Evolutionary conservation across 306 rosid genomes (phyloP).

Genomic region (Castanea sativa): DNA sequence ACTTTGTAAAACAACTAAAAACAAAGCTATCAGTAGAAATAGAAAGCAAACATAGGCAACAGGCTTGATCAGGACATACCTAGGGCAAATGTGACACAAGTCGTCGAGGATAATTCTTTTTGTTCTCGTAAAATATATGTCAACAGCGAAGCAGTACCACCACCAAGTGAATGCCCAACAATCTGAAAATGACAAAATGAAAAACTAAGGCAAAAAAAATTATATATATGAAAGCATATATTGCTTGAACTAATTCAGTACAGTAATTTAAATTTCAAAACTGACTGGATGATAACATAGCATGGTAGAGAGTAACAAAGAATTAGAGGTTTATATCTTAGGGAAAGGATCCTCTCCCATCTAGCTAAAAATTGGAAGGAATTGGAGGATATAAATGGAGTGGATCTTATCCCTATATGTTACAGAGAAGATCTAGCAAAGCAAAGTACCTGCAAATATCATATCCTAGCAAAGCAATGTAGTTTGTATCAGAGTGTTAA

Average conservation of each 20-base stretch:
- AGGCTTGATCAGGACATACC: constrained; percentile 37
- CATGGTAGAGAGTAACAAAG: not conserved
- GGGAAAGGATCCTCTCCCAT: too few relatives aligned
- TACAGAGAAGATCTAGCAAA: too few relatives aligned
- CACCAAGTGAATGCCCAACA: constrained; percentile 94
- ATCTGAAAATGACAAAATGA: constrained; percentile 45
- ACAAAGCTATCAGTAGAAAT: too few relatives aligned
- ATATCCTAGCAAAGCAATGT: too few relatives aligned
- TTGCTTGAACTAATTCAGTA: not conserved
- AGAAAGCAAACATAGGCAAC: not conserved
- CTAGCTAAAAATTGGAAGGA: too few relatives aligned
- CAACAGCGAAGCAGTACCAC: constrained; percentile 93
- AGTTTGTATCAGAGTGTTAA: too few relatives aligned
- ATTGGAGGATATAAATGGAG: too few relatives aligned
- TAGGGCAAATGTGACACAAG: constrained; percentile 89
- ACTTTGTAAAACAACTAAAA: too few relatives aligned
- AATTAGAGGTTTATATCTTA: too few relatives aligned
- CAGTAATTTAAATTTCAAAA: not conserved
- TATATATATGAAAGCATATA: too few relatives aligned
- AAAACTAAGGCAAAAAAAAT: not conserved
- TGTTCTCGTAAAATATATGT: constrained; percentile 87
- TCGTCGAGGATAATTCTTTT: constrained; percentile 67
- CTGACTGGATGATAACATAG: not conserved
- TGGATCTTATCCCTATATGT: too few relatives aligned
- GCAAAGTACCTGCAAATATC: too few relatives aligned